phyloP scores from a whole-genome alignment of 2,329 filamentous ascomycete species.

The Hysterium pulicare region DNA sequence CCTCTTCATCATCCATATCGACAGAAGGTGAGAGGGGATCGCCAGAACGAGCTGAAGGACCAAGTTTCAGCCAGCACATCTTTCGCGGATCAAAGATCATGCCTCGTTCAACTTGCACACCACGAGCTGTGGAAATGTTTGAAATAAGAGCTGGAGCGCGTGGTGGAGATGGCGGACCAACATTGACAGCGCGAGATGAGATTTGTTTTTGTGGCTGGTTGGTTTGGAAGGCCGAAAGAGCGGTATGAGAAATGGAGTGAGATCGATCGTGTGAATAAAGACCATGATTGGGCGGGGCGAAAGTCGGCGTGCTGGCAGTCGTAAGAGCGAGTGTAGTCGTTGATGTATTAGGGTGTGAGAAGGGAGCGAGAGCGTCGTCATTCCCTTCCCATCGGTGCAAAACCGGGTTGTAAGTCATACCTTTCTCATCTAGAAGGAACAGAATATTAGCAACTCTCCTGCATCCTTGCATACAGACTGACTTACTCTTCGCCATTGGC shows the following conservation, averaged over 20 bases:
- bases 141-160: conserved; percentile 76
- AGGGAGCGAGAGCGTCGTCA: conserved; percentile 76
- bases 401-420: conserved; percentile 91
- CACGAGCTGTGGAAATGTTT: conserved; percentile 75
- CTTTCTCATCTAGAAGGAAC: conserved; percentile 67
- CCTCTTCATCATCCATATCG: conserved; percentile 79
- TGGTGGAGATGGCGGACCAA: conserved; percentile 41
- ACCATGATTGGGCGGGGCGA: conserved; percentile 30
- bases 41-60: conserved; percentile 22
- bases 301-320: conserved; percentile 39
- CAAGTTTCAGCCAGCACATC: conserved; percentile 94
- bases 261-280: conserved; percentile 32
- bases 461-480: conserved; percentile 1
- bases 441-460: conserved; percentile 11
- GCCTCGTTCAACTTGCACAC: conserved; percentile 89
- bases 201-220: conserved; percentile 38
- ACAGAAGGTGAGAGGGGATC: conserved; percentile 48
- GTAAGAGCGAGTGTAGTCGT: conserved; percentile 40
- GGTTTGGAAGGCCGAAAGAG: conserved; percentile 27
- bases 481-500: conserved; percentile 77
- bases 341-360: conserved; percentile 56
- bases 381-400: conserved; percentile 95
- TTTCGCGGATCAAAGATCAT: conserved; percentile 98
- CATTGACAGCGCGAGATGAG: conserved; percentile 31
- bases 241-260: conserved; percentile 43